Base-by-base conservation (phyloP, 139 green algal genomes). In the Picochlorum sp. region DNA sequence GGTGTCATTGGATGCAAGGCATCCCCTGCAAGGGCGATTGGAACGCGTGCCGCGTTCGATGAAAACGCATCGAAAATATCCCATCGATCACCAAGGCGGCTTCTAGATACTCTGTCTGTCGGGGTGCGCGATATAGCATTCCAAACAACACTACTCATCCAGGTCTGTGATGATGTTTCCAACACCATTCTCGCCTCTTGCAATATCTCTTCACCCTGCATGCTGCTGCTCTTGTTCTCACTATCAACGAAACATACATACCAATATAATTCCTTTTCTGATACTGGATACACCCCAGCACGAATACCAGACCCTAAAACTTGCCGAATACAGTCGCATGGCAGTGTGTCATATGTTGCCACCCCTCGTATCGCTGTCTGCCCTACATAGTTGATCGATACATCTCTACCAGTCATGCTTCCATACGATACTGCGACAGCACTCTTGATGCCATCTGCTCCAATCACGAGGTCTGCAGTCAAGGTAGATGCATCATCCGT, bases 1-100 rank as follows among this genome's bases (percentile, higher is more conserved):
- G 81, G 83, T 0, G 86, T 94, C 85, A 91, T 91, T 16, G 86
- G 86, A 69, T 94, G 86, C 23, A 82, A 68, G 14, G 85, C 84
- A 70, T 94, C 86, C 6, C 86, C 86, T 23, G 69, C 71, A 52
- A 94, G 67, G n/a, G 89, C 51, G 14, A 61, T 38, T 20, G 51
- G 51, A 11, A 59, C 71, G 68, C 76, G 2, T 69, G 60, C 34
- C 4, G 18, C 18, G 54, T 4, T 6, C 0, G 6, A 21, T 37
- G 2, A 41, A 15, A 71, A 69, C 16, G 45, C 28, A 14, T 15
- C 13, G 18, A 45, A 47, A 30, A 70, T 45, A 54, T 73, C 71
- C 71, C 71, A 77, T 52, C 83, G 77, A 67, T 89, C 83, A n/a
- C 54, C 63, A 24, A 90, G 70, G 30, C 65, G 45, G 57, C 57